Conservation (phyloP, 164 flowering plant genomes). For the Dillenia turbinata region DNA sequence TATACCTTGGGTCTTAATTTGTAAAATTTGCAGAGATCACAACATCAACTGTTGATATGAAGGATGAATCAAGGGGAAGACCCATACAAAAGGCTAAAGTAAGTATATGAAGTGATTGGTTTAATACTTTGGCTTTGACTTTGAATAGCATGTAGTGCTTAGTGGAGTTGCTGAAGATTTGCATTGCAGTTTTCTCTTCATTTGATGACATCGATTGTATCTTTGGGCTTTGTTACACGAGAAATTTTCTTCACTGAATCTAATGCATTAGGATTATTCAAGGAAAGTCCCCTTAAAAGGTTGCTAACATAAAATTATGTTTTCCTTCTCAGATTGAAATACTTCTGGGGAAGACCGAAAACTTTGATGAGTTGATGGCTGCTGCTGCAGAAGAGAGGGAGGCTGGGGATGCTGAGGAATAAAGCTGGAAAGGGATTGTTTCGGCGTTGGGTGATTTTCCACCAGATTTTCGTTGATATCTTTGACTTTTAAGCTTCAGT, state of each 20-base stretch:
- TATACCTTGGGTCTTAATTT: slow-evolving; percentile 3
- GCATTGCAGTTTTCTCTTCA: no score
- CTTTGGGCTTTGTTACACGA: no score
- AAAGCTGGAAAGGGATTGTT: slow-evolving; percentile 25
- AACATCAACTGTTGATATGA: slow-evolving; percentile 87
- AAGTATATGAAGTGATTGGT: background rate
- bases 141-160: no score
- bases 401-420: slow-evolving; percentile 42
- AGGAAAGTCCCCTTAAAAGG: background rate
- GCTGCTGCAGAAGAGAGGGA: slow-evolving; percentile 70
- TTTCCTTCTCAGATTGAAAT: slow-evolving; percentile 64
- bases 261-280: no score
- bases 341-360: slow-evolving; percentile 68
- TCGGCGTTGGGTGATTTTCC: background rate
- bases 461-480: background rate
- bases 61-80: slow-evolving; percentile 72
- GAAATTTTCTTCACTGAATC: no score
- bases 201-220: no score
- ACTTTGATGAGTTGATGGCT: slow-evolving; percentile 87
- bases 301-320: background rate
- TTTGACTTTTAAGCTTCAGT: background rate
- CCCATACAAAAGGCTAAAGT: slow-evolving; percentile 88
- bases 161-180: no score
- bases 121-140: no score
- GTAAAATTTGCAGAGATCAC: slow-evolving; percentile 48